Percentiles rank a stretch among this genome's conserved stretches.
phyloP scores from a whole-genome alignment of 495 filamentous ascomycete species.

The Antarctomyces pellizariae region DNA sequence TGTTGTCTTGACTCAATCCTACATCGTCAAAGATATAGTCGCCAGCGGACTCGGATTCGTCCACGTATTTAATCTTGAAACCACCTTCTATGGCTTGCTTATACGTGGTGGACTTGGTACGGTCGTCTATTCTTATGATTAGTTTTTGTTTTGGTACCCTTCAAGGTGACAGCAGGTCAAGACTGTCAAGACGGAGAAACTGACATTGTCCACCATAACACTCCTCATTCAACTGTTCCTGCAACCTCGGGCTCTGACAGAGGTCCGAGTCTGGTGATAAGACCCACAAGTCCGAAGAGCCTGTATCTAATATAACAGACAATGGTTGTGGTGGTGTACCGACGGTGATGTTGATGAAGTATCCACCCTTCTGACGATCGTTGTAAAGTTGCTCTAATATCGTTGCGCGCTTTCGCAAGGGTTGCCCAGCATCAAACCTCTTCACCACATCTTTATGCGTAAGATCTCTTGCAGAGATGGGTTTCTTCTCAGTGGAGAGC shows the following conservation, averaged over 20 bases:
- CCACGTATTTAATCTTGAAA: slow-evolving; percentile 73
- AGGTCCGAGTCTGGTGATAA: slow-evolving; percentile 19
- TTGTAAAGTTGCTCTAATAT: slow-evolving; percentile 6
- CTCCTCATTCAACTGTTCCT: slow-evolving; percentile 12
- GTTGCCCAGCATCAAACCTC: too few species aligned
- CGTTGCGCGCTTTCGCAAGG: too few species aligned
- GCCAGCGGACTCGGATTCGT: slow-evolving; percentile 35
- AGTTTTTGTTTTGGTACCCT: slow-evolving; percentile 1
- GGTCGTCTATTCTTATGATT: slow-evolving; percentile 14
- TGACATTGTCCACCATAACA: slow-evolving; percentile 7
- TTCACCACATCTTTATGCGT: too few species aligned
- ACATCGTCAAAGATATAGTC: slow-evolving; percentile 68
- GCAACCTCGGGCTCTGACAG: slow-evolving; percentile 15
- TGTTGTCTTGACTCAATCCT: slow-evolving; percentile 34
- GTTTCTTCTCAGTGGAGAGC: too few species aligned
- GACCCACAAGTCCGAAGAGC: slow-evolving; percentile 76
- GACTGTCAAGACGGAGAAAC: not conserved
- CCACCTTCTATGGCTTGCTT: slow-evolving; percentile 29
- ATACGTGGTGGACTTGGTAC: slow-evolving; percentile 45
- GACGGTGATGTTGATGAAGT: slow-evolving; percentile 41
- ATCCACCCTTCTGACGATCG: slow-evolving; percentile 26
- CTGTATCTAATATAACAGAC: slow-evolving; percentile 41
- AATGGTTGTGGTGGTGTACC: slow-evolving; percentile 44
- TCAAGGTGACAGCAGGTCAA: too few species aligned
- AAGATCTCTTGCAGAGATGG: too few species aligned